These are phyloP conservation scores for Fusarium sp. DNA, from an alignment of 2,329 filamentous ascomycete species.

Conservation along the genomic window DNA sequence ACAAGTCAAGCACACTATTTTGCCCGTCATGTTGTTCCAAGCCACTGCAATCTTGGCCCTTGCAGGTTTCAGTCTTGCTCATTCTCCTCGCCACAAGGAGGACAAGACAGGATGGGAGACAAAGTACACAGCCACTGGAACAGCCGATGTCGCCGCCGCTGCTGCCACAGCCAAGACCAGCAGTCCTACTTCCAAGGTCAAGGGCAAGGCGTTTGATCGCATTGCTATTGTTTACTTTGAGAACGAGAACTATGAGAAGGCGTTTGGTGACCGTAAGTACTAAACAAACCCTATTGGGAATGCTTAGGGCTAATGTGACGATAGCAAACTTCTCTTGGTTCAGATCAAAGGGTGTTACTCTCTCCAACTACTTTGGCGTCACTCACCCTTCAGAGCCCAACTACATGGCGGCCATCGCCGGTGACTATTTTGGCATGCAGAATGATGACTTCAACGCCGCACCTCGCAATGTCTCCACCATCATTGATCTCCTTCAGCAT, in stretches of 20 bases:
- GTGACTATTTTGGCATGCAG: conserved; percentile 73
- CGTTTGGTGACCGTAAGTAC: conserved; percentile 69
- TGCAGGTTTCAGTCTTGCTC: conserved; percentile 46
- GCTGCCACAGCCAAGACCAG: conserved; percentile 70
- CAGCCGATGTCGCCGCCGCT: conserved; percentile 64
- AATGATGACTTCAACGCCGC: conserved; percentile 69
- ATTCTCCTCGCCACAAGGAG: conserved; percentile 6
- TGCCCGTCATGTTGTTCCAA: conserved; percentile 35
- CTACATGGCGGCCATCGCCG: conserved; percentile 71
- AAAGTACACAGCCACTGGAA: conserved; percentile 64
- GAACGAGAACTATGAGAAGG: conserved; percentile 77
- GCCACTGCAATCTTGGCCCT: conserved; percentile 44
- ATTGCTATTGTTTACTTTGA: conserved; percentile 82
- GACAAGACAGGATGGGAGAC: conserved; percentile 52
- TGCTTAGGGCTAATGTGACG: neutral
- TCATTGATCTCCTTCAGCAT: conserved; percentile 76
- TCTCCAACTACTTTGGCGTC: conserved; percentile 60
- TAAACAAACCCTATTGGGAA: fast-evolving
- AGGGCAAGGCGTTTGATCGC: conserved; percentile 79
- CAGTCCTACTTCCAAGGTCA: conserved; percentile 72
- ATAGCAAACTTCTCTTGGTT: conserved; percentile 48
- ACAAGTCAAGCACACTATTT: neutral
- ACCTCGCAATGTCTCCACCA: conserved; percentile 71
- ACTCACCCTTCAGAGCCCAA: conserved; percentile 78
- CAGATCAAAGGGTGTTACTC: conserved; percentile 48